Evolutionary conservation across 1,284 basidiomycete species (phyloP), one percentile per base, ranked within the genome.

Genomic region (Crocinoboletus sp.): DNA sequence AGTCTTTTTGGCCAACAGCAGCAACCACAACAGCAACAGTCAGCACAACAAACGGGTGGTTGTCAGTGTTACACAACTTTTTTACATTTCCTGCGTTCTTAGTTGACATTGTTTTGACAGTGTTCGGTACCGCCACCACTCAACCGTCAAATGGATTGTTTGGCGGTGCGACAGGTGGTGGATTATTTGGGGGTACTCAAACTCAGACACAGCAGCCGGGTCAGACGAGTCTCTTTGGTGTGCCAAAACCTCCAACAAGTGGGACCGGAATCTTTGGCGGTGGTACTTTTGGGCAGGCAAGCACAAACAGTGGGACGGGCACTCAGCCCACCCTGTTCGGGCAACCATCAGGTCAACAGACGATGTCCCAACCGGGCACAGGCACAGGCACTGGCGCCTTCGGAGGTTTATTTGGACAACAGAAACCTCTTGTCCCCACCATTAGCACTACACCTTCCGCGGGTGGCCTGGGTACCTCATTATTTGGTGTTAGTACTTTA

Each of bases 131-230:
- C 28, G 55, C 57, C 15, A 9, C 59, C 24, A 31, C 55, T 5
- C 65, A 55, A 49, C 56, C 51, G 22, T 53, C 50, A 30, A 56
- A 55, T 19, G 63, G 67, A 25, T 44, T 70, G 34, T 69, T 72
- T 39, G 65, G 68, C 22, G 50, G 50, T 12, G 49, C 57, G 32
- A 52, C 59, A 42, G 56, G 47, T 16, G 63, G 50, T 22, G 63
- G 60, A 37, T 59, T 85, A 12, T 85, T 88, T 55, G 75, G 78
- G 33, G 59, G 62, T 38, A 52, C 59, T 6, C 69, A 70, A 43
- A 55, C 56, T 29, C 63, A 61, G 41, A 34, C 43, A 4, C 67
- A 66, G 40, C 69, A 69, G 12, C 48, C 58, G 11, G 54, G 56
- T n/a, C 64, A 66, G 44, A 52, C 53, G 27, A 59, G 54, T 48